Percentiles rank a stretch among this genome's conserved stretches.
Evolutionary conservation across 257 asterid genomes (phyloP).

Genomic region (Primulina tabacum): DNA sequence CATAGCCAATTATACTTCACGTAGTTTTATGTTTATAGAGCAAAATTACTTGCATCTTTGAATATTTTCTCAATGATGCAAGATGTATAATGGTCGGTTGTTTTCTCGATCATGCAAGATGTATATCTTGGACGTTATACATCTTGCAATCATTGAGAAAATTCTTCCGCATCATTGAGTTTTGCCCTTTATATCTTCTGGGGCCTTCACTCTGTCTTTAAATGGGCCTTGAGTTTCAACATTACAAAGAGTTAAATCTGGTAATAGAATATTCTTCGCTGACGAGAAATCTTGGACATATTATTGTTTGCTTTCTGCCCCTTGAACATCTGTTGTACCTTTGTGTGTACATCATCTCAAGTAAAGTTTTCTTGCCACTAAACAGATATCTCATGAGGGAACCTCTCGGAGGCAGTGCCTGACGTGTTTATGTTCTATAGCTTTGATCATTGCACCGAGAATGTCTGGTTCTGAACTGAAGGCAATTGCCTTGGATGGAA

Average conservation of each 20-base stretch:
- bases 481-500: slow-evolving; percentile 65
- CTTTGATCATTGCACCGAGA: slow-evolving; percentile 47
- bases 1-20: not conserved
- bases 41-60: not conserved
- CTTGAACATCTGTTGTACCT: not conserved
- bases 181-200: not conserved
- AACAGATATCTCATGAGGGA: slow-evolving; percentile 43
- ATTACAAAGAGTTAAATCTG: not conserved
- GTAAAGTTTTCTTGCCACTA: slow-evolving; percentile 15
- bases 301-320: not conserved
- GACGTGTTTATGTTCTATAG: slow-evolving; percentile 71
- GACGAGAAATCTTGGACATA: not conserved
- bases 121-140: too few relatives aligned
- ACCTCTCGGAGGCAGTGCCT: slow-evolving; percentile 72
- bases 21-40: not conserved
- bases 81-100: too few relatives aligned
- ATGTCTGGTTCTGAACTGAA: slow-evolving; percentile 33
- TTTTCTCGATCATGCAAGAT: too few relatives aligned
- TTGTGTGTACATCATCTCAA: not conserved
- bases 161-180: too few relatives aligned
- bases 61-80: not conserved
- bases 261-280: not conserved
- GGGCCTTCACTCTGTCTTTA: not conserved
- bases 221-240: not conserved
- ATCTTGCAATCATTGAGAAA: too few relatives aligned